These are phyloP conservation scores for Suhomyces prunicola DNA, from an alignment of 805 yeast genomes.

Conservation along the genomic window DNA sequence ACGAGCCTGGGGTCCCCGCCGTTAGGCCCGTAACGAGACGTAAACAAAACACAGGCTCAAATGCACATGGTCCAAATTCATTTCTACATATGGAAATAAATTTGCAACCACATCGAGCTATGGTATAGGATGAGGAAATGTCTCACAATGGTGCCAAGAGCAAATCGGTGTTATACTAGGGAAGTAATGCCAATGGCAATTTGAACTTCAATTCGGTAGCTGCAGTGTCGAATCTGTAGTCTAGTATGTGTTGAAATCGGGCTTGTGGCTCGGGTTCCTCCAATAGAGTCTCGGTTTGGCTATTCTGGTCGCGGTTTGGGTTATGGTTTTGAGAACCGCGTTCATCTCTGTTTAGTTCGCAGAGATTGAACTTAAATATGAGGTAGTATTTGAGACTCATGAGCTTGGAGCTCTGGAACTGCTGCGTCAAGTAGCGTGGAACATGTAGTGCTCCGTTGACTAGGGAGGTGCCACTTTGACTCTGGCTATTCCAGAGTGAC, in stretches of 20 bases:
- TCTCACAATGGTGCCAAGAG: background rate
- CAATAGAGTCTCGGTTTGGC: background rate
- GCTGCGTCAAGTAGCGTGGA: conserved; percentile 30
- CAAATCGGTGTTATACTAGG: background rate
- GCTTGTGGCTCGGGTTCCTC: background rate
- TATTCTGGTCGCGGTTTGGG: conserved; percentile 2
- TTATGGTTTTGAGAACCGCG: conserved; percentile 3
- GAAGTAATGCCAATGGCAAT: conserved; percentile 20
- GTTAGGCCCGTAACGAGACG: background rate
- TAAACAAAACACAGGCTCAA: background rate
- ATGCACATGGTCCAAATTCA: background rate
- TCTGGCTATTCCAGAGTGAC: conserved; percentile 16
- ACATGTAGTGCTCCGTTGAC: conserved; percentile 28
- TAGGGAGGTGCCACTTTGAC: conserved; percentile 7
- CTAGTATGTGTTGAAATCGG: background rate
- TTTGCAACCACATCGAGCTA: background rate
- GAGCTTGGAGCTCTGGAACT: conserved; percentile 34
- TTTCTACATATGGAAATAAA: background rate
- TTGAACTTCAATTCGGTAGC: conserved; percentile 31
- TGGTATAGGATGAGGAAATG: background rate
- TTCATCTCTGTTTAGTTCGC: conserved; percentile 17
- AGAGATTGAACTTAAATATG: conserved; percentile 35
- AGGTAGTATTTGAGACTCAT: conserved; percentile 35
- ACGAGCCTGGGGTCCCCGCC: background rate
- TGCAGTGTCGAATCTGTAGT: conserved; percentile 19